Percentiles rank a stretch among this genome's conserved stretches.
Conservation (phyloP, 768 basidiomycete genomes). For the Naganishia vishniacii region DNA sequence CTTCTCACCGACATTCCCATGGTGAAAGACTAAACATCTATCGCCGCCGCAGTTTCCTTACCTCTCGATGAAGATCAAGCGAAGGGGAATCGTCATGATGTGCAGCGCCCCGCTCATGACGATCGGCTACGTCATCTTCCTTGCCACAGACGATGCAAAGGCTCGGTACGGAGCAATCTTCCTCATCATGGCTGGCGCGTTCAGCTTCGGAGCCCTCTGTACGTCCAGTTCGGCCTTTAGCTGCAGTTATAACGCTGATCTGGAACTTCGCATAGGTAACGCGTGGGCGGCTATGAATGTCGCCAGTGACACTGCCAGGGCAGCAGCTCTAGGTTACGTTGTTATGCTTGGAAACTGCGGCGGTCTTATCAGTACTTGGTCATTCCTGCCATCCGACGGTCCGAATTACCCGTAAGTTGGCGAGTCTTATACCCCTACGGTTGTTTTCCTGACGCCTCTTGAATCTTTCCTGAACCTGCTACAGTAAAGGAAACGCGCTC, state of each 20-base stretch:
- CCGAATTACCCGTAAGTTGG: constrained; percentile 25
- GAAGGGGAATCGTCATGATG: constrained; percentile 29
- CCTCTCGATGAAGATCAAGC: constrained; percentile 31
- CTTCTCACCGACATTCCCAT: background rate
- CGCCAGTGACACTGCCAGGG: constrained; percentile 29
- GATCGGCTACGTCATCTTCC: constrained; percentile 31
- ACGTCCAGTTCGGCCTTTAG: background rate
- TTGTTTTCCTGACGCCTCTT: background rate
- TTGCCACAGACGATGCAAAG: constrained; percentile 17
- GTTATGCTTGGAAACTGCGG: constrained; percentile 34
- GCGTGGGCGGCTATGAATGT: constrained; percentile 33
- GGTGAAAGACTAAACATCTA: background rate
- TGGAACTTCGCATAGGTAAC: constrained; percentile 21
- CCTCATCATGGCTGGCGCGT: constrained; percentile 23
- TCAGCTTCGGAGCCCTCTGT: constrained; percentile 19
- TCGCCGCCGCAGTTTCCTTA: background rate
- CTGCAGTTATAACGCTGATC: background rate
- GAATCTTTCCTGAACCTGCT: background rate
- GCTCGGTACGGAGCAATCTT: constrained; percentile 29
- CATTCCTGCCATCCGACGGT: constrained; percentile 21
- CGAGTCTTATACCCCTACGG: background rate
- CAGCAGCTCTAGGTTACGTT: constrained; percentile 28
- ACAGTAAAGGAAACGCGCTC: constrained; percentile 14
- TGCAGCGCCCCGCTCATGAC: constrained; percentile 27
- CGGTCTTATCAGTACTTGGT: constrained; percentile 26